These are phyloP conservation scores for Flaveria robusta DNA, from an alignment of 129 eudicot species.

Conservation along the genomic window DNA sequence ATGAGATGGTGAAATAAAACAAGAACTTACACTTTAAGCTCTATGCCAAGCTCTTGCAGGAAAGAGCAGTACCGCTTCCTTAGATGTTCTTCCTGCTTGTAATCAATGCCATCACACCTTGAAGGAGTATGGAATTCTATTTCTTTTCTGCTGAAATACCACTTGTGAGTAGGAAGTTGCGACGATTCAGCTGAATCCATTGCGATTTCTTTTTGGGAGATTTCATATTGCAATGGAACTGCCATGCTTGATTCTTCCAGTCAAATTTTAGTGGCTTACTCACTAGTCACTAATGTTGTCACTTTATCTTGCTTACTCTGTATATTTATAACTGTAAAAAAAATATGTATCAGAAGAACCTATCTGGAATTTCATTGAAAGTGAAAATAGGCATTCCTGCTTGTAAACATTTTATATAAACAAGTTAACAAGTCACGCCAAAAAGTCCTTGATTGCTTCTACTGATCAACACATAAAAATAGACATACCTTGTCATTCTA, in stretches of 20 bases:
- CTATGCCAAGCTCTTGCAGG: conserved; percentile 73
- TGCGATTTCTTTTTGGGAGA: conserved; percentile 34
- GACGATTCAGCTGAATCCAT: conserved; percentile 31
- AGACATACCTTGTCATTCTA: neutral
- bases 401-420: neutral
- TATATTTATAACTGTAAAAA: conserved; percentile 37
- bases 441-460: neutral
- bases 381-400: neutral
- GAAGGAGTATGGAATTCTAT: conserved; percentile 67
- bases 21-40: conserved; percentile 75
- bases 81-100: conserved; percentile 51
- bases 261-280: conserved; percentile 16
- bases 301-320: conserved; percentile 15
- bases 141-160: conserved; percentile 67
- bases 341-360: conserved; percentile 9
- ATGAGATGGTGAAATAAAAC: conserved; percentile 13
- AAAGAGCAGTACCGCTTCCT: conserved; percentile 58
- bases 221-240: conserved; percentile 35
- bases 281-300: neutral
- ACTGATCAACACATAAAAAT: neutral
- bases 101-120: conserved; percentile 64
- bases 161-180: conserved; percentile 33
- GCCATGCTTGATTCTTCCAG: conserved; percentile 48
- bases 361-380: neutral
- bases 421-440: too few species aligned